phyloP scores from a whole-genome alignment of 306 rosid species.

The Luffa acutangula region DNA sequence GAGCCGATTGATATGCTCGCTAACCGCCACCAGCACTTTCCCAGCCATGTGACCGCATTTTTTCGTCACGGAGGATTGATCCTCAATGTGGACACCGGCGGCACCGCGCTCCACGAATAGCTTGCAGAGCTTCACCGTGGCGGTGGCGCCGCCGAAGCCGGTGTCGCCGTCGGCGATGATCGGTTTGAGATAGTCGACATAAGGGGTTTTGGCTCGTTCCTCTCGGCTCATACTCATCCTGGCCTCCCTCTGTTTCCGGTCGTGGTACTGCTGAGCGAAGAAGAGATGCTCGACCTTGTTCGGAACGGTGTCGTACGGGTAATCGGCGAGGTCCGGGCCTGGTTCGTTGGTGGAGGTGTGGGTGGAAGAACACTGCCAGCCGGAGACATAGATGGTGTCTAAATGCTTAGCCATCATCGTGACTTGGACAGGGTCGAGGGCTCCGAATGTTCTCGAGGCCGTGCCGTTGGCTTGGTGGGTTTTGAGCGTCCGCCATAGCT shows the following conservation, averaged over 20 bases:
- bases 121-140: constrained; percentile 92
- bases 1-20: constrained; percentile 81
- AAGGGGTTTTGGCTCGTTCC: constrained; percentile 69
- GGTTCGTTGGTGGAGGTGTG: constrained; percentile 90
- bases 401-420: constrained; percentile 90
- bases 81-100: constrained; percentile 93
- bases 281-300: constrained; percentile 93
- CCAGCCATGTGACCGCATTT: constrained; percentile 99
- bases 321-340: constrained; percentile 96
- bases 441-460: constrained; percentile 89
- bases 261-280: constrained; percentile 90
- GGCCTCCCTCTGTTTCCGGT: constrained; percentile 79
- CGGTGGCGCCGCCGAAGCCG: constrained; percentile 81
- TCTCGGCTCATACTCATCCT: constrained; percentile 75
- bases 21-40: constrained; percentile 67
- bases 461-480: constrained; percentile 84
- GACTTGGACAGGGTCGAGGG: constrained; percentile 92
- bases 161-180: constrained; percentile 91
- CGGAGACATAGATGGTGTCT: constrained; percentile 89
- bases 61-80: constrained; percentile 78
- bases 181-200: constrained; percentile 75
- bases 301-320: constrained; percentile 95
- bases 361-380: constrained; percentile 95
- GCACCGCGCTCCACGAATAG: constrained; percentile 96
- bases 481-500: constrained; percentile 79